Percentiles rank a stretch among this genome's conserved stretches.
Evolutionary conservation across 2,329 filamentous ascomycete genomes (phyloP).

Genomic region (Colletotrichum tamarilloi): DNA sequence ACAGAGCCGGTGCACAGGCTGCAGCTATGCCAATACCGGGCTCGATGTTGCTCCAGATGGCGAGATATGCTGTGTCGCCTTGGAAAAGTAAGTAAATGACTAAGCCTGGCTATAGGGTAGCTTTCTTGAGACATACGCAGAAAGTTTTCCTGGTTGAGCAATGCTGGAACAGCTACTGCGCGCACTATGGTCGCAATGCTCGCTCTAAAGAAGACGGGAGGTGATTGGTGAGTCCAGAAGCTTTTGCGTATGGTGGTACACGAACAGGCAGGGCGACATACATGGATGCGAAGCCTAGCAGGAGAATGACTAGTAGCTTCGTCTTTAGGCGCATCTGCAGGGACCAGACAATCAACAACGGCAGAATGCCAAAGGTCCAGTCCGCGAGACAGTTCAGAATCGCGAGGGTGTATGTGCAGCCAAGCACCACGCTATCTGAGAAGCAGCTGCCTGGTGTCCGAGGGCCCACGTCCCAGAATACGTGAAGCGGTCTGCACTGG

Average conservation of each 20-base stretch:
- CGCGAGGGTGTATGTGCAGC: slow-evolving; percentile 50
- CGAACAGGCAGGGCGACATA: background rate
- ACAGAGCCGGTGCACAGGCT: slow-evolving; percentile 49
- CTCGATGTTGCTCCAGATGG: slow-evolving; percentile 59
- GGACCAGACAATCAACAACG: slow-evolving; percentile 53
- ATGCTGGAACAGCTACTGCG: slow-evolving; percentile 50
- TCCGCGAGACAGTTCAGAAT: slow-evolving; percentile 50
- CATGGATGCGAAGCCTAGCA: slow-evolving; percentile 47
- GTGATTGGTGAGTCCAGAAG: background rate
- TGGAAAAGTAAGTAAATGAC: background rate
- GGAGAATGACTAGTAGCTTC: slow-evolving; percentile 47
- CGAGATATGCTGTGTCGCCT: slow-evolving; percentile 50
- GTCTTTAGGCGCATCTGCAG: slow-evolving; percentile 50
- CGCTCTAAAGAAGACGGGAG: background rate
- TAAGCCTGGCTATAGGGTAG: background rate
- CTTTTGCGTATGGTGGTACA: background rate
- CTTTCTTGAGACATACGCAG: slow-evolving; percentile 43
- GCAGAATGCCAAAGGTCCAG: slow-evolving; percentile 51
- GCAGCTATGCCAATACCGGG: slow-evolving; percentile 54
- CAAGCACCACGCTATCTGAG: slow-evolving; percentile 38
- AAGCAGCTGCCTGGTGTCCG: slow-evolving; percentile 44
- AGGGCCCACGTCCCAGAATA: slow-evolving; percentile 49
- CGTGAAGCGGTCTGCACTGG: slow-evolving; percentile 50
- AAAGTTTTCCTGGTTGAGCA: slow-evolving; percentile 51
- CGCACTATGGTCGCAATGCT: slow-evolving; percentile 54